Conservation (phyloP, 2,329 filamentous ascomycete species). For the Hypocrella siamensis region DNA sequence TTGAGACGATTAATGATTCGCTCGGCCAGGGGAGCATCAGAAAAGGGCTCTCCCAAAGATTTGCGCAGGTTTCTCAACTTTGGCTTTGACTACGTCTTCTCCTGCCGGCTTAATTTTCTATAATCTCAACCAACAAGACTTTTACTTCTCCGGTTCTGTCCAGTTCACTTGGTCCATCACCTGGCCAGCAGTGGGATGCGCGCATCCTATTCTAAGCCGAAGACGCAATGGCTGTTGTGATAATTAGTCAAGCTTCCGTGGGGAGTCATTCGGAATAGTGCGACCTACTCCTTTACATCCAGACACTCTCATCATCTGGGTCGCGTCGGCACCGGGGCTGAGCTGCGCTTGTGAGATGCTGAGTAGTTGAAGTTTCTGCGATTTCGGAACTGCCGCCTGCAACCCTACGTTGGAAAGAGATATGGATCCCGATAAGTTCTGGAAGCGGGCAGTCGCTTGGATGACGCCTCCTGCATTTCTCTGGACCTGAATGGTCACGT, state of each 20-base stretch:
- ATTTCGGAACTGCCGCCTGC: constrained; percentile 92
- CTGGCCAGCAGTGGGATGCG: constrained; percentile 51
- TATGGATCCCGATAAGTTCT: constrained; percentile 53
- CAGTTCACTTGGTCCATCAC: constrained; percentile 92
- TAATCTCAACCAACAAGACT: background rate
- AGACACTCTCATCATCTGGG: constrained; percentile 77
- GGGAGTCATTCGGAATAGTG: too few relatives aligned
- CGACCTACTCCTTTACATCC: constrained; percentile 78
- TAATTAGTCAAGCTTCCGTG: constrained; percentile 5
- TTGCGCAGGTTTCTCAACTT: background rate
- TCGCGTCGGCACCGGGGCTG: constrained; percentile 63
- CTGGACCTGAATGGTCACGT: constrained; percentile 69
- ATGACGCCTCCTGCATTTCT: constrained; percentile 65
- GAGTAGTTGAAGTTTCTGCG: constrained; percentile 83
- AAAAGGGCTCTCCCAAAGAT: too few relatives aligned
- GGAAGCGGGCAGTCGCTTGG: constrained; percentile 72
- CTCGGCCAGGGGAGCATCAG: too few relatives aligned
- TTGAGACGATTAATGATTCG: too few relatives aligned
- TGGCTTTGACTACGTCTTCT: too few relatives aligned
- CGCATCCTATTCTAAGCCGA: constrained; percentile 71
- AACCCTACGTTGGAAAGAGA: constrained; percentile 61
- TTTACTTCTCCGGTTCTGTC: constrained; percentile 52
- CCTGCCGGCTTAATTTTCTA: too few relatives aligned
- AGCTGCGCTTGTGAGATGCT: constrained; percentile 74
- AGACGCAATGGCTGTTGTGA: constrained; percentile 58